These are phyloP conservation scores for Canavalia ensiformis DNA, from an alignment of 306 rosid species.

Conservation along the genomic window DNA sequence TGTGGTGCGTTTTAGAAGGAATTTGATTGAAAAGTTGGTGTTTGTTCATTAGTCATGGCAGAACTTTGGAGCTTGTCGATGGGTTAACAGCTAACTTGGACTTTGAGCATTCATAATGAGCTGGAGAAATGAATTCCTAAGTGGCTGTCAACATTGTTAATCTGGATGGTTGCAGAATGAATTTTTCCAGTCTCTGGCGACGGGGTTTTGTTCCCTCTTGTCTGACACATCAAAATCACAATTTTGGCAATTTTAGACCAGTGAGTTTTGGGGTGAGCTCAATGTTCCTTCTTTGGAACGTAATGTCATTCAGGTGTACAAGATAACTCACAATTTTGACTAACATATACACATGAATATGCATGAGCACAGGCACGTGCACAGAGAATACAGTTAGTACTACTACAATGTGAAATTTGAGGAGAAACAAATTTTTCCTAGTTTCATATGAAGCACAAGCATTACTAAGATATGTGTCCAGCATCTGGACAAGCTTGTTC, in stretches of 20 bases:
- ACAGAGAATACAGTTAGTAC: no score
- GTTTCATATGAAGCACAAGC: background rate
- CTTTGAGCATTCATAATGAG: background rate
- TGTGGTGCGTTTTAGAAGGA: background rate
- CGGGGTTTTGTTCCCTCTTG: no score
- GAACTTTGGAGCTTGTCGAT: background rate
- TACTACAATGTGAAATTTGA: no score
- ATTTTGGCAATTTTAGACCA: no score
- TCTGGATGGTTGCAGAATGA: background rate
- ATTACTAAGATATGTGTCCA: background rate
- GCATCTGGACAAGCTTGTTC: background rate
- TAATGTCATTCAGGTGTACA: no score
- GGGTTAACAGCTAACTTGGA: background rate
- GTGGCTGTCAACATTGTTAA: background rate
- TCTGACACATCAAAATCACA: no score
- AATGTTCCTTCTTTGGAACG: no score
- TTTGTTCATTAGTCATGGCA: background rate
- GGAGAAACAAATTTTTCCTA: no score
- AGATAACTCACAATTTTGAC: no score
- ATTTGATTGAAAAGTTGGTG: background rate
- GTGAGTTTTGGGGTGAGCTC: no score
- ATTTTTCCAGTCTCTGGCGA: background rate
- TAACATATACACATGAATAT: no score
- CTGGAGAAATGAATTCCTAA: background rate
- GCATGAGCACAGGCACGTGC: no score